Evolutionary conservation across 1,284 basidiomycete species (phyloP), one percentile per base, ranked within the genome.

Genomic region (Exsudoporus floridanus): DNA sequence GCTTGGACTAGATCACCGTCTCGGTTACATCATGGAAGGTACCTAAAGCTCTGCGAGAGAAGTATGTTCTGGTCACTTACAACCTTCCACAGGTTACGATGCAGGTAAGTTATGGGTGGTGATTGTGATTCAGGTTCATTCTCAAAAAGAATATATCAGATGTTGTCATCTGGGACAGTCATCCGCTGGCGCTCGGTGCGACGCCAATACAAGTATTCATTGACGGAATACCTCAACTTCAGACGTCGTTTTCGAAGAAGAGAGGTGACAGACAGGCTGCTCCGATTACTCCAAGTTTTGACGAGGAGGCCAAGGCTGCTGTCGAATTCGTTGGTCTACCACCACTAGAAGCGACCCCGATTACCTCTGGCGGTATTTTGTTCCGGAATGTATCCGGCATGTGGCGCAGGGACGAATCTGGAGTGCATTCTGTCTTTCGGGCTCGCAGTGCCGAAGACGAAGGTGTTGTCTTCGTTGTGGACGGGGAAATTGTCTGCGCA

Each of bases 161-260:
- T 68, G 60, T 95, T n/a, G 90, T 94, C 16, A 77, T 95, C 5
- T 95, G 93, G 92, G 90, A 94, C 60, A 86, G 83, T 21, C 92
- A 93, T 70, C 92, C 92, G 0, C 78, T 95, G 27, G 73, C 83
- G 0, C 75, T 94, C 4, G 86, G 86, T 9, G 81, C 75, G 61
- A 90, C 80, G 62, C 93, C 81, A 63, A 81, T 72, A 33, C 84
- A 88, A 64, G 85, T 88, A 12, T 82, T 81, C 65, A 82, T 88
- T 35, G 86, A 88, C 57, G 86, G 86, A 7, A 81, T 87, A 41
- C 73, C 79, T 4, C 86, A 88, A 60, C 62, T 88, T 16, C 55
- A 68, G 13, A 53, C 60, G 1, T 71, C 78, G 0, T 66, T 75
- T n/a, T 60, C 73, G 16, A 57, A 66, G 36, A 88, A 87, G 60